phyloP scores from a whole-genome alignment of 2,329 filamentous ascomycete species.

The Aspergillus sp. region DNA sequence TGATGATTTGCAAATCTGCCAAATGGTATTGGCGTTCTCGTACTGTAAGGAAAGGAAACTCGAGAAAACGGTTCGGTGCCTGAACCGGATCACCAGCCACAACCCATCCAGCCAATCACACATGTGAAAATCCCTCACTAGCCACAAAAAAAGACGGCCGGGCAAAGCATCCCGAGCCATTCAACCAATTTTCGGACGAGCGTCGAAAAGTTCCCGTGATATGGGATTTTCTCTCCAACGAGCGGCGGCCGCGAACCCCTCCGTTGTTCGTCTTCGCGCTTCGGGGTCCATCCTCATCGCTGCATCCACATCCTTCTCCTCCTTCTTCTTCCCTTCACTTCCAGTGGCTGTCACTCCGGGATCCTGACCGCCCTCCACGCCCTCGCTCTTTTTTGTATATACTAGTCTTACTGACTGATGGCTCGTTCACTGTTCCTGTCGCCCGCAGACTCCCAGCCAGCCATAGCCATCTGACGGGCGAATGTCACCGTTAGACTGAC shows the following conservation, averaged over 20 bases:
- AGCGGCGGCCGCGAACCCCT: constrained; percentile 23
- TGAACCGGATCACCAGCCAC: constrained; percentile 18
- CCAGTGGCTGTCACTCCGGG: constrained; percentile 11
- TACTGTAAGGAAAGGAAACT: too few species aligned
- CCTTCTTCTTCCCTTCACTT: neutral
- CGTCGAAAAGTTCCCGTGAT: constrained; percentile 23
- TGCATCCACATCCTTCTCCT: constrained; percentile 4
- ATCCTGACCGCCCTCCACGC: constrained; percentile 18
- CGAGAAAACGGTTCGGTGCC: neutral
- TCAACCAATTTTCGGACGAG: constrained; percentile 12
- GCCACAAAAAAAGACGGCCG: constrained; percentile 10
- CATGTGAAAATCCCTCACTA: neutral
- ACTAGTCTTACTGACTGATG: constrained; percentile 45
- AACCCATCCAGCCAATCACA: constrained; percentile 13
- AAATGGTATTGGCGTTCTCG: too few species aligned
- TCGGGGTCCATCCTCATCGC: constrained; percentile 7
- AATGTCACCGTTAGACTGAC: constrained; percentile 54
- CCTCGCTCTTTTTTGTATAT: constrained; percentile 19
- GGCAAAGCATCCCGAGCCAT: constrained; percentile 1
- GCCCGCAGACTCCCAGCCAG: constrained; percentile 53
- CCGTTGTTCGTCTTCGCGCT: constrained; percentile 16
- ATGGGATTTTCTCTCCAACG: constrained; percentile 26
- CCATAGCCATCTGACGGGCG: constrained; percentile 60
- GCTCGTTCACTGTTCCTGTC: constrained; percentile 54
- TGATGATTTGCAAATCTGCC: too few species aligned